phyloP scores from a whole-genome alignment of 1,284 basidiomycete genomes.

The Trichosporon sp. region DNA sequence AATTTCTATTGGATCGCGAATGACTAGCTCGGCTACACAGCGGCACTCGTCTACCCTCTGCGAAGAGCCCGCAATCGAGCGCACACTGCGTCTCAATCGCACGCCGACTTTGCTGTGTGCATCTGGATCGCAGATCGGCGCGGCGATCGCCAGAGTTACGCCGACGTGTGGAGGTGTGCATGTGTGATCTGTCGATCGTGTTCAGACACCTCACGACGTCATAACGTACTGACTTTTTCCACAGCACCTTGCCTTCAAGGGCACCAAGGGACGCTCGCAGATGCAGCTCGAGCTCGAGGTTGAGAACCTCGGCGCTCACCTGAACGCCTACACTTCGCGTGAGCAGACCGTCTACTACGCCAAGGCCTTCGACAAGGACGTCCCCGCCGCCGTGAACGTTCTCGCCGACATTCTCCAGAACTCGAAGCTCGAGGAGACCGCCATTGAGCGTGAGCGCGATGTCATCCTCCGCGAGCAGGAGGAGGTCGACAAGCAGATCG shows the following conservation, averaged over 20 bases:
- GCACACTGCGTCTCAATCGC: not conserved
- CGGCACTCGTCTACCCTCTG: not conserved
- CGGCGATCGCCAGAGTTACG: not conserved
- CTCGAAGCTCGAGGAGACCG: constrained; percentile 82
- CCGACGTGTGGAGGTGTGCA: not conserved
- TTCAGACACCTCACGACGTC: not conserved
- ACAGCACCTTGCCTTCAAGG: constrained; percentile 57
- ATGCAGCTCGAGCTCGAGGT: constrained; percentile 93
- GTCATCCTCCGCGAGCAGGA: constrained; percentile 97
- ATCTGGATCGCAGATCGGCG: not conserved
- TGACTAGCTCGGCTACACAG: not conserved
- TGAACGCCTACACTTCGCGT: constrained; percentile 97
- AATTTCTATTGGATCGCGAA: constrained; percentile 3
- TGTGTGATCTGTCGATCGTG: not conserved
- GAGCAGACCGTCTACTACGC: constrained; percentile 99
- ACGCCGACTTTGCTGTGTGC: not conserved
- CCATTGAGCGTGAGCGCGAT: constrained; percentile 93
- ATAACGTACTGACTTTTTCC: constrained; percentile 7
- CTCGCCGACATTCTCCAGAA: constrained; percentile 98
- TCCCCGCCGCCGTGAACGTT: constrained; percentile 86
- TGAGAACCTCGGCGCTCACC: constrained; percentile 94
- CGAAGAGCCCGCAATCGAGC: not conserved
- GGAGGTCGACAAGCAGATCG: constrained; percentile 97
- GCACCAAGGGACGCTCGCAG: constrained; percentile 83
- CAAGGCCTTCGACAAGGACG: constrained; percentile 96